Base-by-base conservation (phyloP, 768 basidiomycete species). In the Fibroporia radiculosa region DNA sequence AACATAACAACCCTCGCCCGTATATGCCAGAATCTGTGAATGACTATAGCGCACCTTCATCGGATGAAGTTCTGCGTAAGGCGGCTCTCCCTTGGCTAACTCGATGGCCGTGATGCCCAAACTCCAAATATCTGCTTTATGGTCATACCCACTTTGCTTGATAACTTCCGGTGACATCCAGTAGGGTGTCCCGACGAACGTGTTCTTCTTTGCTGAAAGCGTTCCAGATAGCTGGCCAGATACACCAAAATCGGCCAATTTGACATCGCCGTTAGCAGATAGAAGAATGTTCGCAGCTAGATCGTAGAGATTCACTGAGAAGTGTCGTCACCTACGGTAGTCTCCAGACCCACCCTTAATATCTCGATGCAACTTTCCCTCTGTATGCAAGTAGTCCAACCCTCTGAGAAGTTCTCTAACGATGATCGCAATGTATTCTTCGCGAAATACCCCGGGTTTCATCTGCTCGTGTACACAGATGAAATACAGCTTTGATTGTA, bases 161-260 rank as follows among this genome's bases (percentile, higher is more conserved):
- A 99, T 99, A 19, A 98, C 93, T 61, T 99, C 96, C 5, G 96
- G 96, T 6, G 91, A 92, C 96, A 99, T 99, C 96, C 96, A 99
- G 61, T 98, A 99, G 3, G 95, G 95, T 14, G 95, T 93, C 23
- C 91, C 91, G 25, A 95, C 95, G 61, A 93, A 97, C 1, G 95
- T 99, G 56, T 99, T 98, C 77, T 97, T 93, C 77, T 91, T 92
- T 16, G 88, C 89, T 10, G 86, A 89, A 34, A 93, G 68, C 1
- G 89, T 93, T 3, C 92, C 92, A 18, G 89, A 93, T 23, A 99
- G 74, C 58, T 99, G 96, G 23, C 96, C 96, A 1, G 93, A 97
- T 3, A 99, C 96, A 59, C 96, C 96, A 58, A 99, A 99, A 62
- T 99, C 96, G 35, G 96, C 96, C 20, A 99, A 73, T 62, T 99